Conservation (phyloP, 257 asterid genomes). For the Eustoma russellianum region DNA sequence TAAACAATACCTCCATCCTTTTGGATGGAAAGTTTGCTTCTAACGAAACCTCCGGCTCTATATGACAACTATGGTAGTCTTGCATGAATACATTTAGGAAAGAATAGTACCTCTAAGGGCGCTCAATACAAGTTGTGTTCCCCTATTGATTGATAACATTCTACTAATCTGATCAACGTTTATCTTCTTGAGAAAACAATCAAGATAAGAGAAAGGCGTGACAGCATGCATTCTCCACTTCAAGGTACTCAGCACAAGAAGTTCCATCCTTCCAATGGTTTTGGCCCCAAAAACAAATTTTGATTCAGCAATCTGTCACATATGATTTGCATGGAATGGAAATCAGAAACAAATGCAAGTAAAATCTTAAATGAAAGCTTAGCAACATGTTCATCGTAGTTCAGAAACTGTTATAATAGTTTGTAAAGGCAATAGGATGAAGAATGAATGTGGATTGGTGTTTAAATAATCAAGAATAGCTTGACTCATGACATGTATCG, state of each 20-base stretch:
- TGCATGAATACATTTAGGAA: not conserved
- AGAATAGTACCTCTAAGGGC: constrained; percentile 19
- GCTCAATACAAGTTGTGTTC: constrained; percentile 22
- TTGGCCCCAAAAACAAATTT: constrained; percentile 24
- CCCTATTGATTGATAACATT: constrained; percentile 12
- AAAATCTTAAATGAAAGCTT: no score
- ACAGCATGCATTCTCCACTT: constrained; percentile 40
- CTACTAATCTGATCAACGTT: constrained; percentile 17
- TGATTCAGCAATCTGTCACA: constrained; percentile 17
- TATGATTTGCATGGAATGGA: not conserved
- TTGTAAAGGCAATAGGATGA: no score
- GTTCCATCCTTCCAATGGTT: constrained; percentile 38
- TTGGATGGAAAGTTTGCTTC: no score
- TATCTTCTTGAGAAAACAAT: constrained; percentile 25
- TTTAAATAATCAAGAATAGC: no score
- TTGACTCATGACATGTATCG: no score
- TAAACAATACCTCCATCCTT: no score
- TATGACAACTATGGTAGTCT: not conserved
- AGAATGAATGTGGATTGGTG: no score
- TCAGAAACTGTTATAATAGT: no score
- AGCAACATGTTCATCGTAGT: no score
- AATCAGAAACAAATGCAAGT: not conserved
- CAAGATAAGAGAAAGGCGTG: constrained; percentile 36
- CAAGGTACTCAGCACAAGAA: constrained; percentile 29
- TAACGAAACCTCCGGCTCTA: no score